Evolutionary conservation across 1,284 basidiomycete species (phyloP), one percentile per base, ranked within the genome.

Genomic region (Tilletia indica): DNA sequence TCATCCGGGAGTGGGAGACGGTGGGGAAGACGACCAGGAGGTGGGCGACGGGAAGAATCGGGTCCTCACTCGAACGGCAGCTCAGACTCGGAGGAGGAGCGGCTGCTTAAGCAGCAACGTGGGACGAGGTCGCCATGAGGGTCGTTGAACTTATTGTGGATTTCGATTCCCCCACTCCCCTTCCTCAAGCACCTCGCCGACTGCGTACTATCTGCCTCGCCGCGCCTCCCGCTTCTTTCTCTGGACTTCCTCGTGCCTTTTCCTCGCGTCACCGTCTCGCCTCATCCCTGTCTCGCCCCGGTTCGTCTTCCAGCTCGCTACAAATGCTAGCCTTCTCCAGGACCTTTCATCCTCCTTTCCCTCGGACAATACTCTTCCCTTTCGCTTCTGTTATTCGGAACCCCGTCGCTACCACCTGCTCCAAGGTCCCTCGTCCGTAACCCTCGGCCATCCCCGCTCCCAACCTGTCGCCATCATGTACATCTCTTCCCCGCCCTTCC

Each of bases 41-140:
- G 36, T 21, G 36, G 36, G 36, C 34, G n/a, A 14, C 8, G 61
- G 61, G 61, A 64, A n/a, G 34, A n/a, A 8, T 19, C 61, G 31
- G 61, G 36, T 31, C 25, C 25, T 31, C 25, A 31, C 25, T 31
- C 25, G 16, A 64, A 25, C 14, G 36, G 36, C 34, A 64, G 61
- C 61, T 64, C 61, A 1, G 61, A 64, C 34, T 36, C 31, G 34
- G 61, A 64, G 36, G 61, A 64, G 36, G 61, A 64, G 34, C 31
- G 61, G 34, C n/a, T 64, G 61, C 21, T 64, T 34, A 38, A 64
- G 31, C 31, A 64, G 36, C 36, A 34, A 21, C 61, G 61, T 34
- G 61, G 61, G 36, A 8, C 36, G 34, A 11, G 61, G 19, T 64
- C 61, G 36, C 61, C 61, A 19, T 64, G 61, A 64, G 16, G 11